Evolutionary conservation across 1,139 yeast species (phyloP).

Genomic region (Debaryomyces robertsiae): DNA sequence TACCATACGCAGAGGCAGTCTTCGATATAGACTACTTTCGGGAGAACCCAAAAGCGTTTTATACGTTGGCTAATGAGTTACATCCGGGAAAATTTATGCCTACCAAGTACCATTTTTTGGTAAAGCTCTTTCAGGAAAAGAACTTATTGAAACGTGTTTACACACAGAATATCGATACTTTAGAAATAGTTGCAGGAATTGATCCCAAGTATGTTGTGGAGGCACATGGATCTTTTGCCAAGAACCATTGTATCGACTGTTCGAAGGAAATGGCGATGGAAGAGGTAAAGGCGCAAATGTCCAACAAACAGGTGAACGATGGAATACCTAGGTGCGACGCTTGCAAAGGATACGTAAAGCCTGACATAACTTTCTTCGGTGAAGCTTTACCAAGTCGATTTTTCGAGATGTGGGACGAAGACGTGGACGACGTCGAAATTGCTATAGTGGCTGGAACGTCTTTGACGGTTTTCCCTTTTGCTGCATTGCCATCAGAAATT

Average conservation of each 20-base stretch:
- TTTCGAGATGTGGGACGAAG: constrained; percentile 70
- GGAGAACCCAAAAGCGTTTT: constrained; percentile 79
- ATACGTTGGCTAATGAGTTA: constrained; percentile 77
- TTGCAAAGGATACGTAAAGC: constrained; percentile 81
- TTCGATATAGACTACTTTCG: constrained; percentile 84
- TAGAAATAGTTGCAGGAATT: constrained; percentile 85
- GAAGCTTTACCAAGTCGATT: constrained; percentile 75
- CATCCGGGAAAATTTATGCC: constrained; percentile 89
- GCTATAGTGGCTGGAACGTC: constrained; percentile 94
- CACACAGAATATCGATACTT: constrained; percentile 91
- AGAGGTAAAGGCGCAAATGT: constrained; percentile 48
- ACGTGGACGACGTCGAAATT: constrained; percentile 59
- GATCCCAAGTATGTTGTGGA: constrained; percentile 67
- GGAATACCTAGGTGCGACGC: constrained; percentile 52
- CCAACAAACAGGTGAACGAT: constrained; percentile 27
- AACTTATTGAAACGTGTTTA: constrained; percentile 66
- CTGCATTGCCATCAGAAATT: constrained; percentile 72
- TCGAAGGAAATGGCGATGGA: constrained; percentile 52
- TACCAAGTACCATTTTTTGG: constrained; percentile 74
- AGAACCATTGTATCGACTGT: constrained; percentile 82
- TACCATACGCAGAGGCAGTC: constrained; percentile 95
- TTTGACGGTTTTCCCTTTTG: constrained; percentile 86
- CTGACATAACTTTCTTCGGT: constrained; percentile 92
- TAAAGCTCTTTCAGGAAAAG: constrained; percentile 67
- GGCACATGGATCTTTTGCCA: constrained; percentile 94